Evolutionary conservation across 768 basidiomycete genomes (phyloP).

Genomic region (Russula olivacea): DNA sequence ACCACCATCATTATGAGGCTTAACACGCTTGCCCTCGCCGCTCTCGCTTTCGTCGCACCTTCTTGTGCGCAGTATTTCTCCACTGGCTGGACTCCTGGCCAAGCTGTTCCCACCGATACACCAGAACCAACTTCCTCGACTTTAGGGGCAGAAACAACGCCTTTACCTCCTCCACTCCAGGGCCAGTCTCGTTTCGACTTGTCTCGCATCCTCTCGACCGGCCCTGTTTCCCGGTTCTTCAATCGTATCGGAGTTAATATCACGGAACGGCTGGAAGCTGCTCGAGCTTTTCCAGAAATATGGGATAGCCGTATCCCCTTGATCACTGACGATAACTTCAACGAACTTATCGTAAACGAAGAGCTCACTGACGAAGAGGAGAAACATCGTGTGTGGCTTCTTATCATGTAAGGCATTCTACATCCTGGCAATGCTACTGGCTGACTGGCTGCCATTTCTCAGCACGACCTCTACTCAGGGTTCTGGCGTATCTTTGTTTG

Average conservation of each 20-base stretch:
- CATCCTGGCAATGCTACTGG: neutral
- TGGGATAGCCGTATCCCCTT: constrained; percentile 76
- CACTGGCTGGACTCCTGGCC: constrained; percentile 74
- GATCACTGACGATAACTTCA: constrained; percentile 78
- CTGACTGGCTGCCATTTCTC: constrained; percentile 9
- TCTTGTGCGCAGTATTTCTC: constrained; percentile 70
- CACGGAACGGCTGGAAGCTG: constrained; percentile 44
- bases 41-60: constrained; percentile 30
- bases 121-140: constrained; percentile 23
- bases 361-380: constrained; percentile 50
- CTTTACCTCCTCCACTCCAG: constrained; percentile 3
- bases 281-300: constrained; percentile 31
- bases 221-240: constrained; percentile 51
- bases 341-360: constrained; percentile 68
- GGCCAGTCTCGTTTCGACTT: constrained; percentile 26
- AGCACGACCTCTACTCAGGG: constrained; percentile 52
- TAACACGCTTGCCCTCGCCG: constrained; percentile 5
- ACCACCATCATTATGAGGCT: constrained; percentile 10
- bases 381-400: constrained; percentile 68
- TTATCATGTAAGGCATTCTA: constrained; percentile 55
- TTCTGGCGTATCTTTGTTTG: constrained; percentile 61
- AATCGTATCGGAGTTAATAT: constrained; percentile 63
- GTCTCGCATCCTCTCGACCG: constrained; percentile 41
- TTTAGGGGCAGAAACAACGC: constrained; percentile 7
- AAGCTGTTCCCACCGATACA: constrained; percentile 37